A percentile compares a stretch with the other conserved stretches of the same genome.
These are phyloP conservation scores for Colletotrichum sp. DNA, from an alignment of 2,329 filamentous ascomycete genomes.

Conservation along the genomic window DNA sequence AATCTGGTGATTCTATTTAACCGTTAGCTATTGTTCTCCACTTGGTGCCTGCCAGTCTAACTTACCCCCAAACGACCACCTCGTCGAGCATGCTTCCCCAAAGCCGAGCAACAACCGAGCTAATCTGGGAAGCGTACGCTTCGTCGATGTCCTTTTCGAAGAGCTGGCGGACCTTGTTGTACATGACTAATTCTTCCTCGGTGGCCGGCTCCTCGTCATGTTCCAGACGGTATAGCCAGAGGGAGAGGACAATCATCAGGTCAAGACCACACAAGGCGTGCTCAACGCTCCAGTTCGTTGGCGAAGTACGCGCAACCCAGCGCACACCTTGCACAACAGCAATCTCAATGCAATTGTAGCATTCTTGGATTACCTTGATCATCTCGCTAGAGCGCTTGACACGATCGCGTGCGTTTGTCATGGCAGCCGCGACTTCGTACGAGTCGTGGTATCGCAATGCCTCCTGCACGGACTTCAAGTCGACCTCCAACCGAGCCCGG, in stretches of 20 bases:
- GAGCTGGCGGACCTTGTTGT: slow-evolving; percentile 87
- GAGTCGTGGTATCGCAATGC: slow-evolving; percentile 96
- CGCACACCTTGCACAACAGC: slow-evolving; percentile 93
- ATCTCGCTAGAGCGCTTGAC: slow-evolving; percentile 96
- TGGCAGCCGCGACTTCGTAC: slow-evolving; percentile 94
- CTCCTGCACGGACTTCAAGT: slow-evolving; percentile 94
- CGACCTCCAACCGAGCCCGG: slow-evolving; percentile 88
- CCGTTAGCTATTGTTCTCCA: slow-evolving; percentile 19
- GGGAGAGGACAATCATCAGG: slow-evolving; percentile 94
- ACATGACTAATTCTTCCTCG: slow-evolving; percentile 86
- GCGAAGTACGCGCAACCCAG: slow-evolving; percentile 97
- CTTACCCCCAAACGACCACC: slow-evolving; percentile 99
- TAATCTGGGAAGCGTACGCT: slow-evolving; percentile 81
- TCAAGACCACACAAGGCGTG: slow-evolving; percentile 96
- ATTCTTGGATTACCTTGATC: slow-evolving; percentile 98
- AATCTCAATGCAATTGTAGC: slow-evolving; percentile 97
- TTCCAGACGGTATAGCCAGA: slow-evolving; percentile 99
- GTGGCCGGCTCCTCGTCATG: slow-evolving; percentile 93
- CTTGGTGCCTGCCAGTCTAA: slow-evolving; percentile 31
- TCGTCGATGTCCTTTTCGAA: slow-evolving; percentile 92
- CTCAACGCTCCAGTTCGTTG: slow-evolving; percentile 99
- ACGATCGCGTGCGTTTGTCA: slow-evolving; percentile 92
- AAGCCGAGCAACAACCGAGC: slow-evolving; percentile 91
- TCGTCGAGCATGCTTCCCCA: slow-evolving; percentile 99
- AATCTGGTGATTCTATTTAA: slow-evolving; percentile 80